Base-by-base conservation (phyloP, 768 basidiomycete species). In the Sporobolomyces pararoseus region DNA sequence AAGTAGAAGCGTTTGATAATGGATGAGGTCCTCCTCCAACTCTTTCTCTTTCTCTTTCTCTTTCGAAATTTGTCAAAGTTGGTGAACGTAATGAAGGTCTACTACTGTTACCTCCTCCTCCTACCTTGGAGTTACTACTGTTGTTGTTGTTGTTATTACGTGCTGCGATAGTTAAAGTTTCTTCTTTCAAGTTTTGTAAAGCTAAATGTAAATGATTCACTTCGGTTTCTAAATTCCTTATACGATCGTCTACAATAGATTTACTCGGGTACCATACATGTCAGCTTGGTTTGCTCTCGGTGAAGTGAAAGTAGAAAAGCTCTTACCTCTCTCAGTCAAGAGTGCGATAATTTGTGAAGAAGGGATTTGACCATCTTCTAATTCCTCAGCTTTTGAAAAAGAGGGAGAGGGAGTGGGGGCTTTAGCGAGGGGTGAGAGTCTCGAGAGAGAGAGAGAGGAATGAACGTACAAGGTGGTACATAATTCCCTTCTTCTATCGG, bases 401-500 rank as follows among this genome's bases (percentile, higher is more conserved):
- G 14, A 3, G 32, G 7, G 7, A 7, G 23, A 29, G n/a, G n/a
- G n/a, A n/a, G n/a, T 51, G 32, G 65, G 59, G 23, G 6, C 49
- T 19, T 19, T 21, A 7, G 21, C 31, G 7, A 23, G 10, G 21
- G 5, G 31, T 2, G 29, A 29, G 27, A 17, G 25, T n/a, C n/a
- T n/a, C n/a, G n/a, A n/a, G 17, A 23, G 23, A 31, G 16, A 16
- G 32, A 14, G 32, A 31, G 14, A 55, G 54, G 19, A 7, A 9
- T 42, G 14, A 7, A 61, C 62, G 25, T 77, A 91, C 92, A 93
- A 66, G 91, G 90, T 13, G 93, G 92, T 19, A 93, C 85, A 78
- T 91, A 96, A 75, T 90, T 85, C 71, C 89, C 88, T 46, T 88
- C 82, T 67, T 91, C 90, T 74, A 94, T 86, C 44, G 89, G 86